These are phyloP conservation scores for Micromonas pusilla DNA, from an alignment of 139 green algal species.

Conservation along the genomic window DNA sequence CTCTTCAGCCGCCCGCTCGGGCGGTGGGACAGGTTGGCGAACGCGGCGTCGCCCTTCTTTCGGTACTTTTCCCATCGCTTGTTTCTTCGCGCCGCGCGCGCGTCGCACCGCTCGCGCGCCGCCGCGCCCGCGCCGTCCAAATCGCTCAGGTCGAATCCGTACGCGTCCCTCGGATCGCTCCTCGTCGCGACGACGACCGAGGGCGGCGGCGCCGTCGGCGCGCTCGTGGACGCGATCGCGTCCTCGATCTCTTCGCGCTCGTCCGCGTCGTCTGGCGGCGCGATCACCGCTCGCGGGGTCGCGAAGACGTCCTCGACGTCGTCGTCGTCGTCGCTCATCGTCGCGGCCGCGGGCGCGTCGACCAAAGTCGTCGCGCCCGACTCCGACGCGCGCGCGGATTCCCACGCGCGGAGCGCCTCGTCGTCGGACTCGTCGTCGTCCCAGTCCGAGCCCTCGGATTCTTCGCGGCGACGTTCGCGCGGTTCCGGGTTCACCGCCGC, in stretches of 20 bases:
- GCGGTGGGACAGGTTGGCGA: background rate
- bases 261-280: too few relatives aligned
- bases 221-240: too few relatives aligned
- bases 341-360: background rate
- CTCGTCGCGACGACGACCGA: too few relatives aligned
- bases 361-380: background rate
- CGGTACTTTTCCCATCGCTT: background rate
- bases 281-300: background rate
- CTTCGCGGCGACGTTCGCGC: too few relatives aligned
- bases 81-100: too few relatives aligned
- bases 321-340: background rate
- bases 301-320: background rate
- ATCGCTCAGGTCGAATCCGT: background rate
- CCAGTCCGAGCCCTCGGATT: background rate
- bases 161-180: too few relatives aligned
- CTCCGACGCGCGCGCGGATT: background rate
- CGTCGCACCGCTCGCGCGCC: background rate
- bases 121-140: background rate
- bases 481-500: too few relatives aligned
- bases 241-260: too few relatives aligned
- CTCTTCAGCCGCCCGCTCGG: background rate
- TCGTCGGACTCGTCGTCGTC: constrained; percentile 2
- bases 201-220: too few relatives aligned
- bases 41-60: background rate
- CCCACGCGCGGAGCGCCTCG: background rate